Evolutionary conservation across 2,329 filamentous ascomycete species (phyloP).

Genomic region (Anisogramma anomala): DNA sequence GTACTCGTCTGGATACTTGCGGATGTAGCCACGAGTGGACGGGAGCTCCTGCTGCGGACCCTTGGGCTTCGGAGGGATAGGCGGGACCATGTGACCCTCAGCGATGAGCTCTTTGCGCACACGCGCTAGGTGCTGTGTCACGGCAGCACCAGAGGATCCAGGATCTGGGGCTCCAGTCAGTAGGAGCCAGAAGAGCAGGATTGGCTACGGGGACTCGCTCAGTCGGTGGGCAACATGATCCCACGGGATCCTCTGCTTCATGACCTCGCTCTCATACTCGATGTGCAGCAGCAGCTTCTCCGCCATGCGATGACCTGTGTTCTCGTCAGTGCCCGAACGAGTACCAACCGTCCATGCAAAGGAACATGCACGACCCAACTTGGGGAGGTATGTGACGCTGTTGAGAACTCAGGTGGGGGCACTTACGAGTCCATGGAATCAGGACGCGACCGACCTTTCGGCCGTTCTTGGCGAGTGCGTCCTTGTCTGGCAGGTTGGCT

Average conservation of each 20-base stretch:
- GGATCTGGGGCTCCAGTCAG: constrained; percentile 19
- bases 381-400: not conserved
- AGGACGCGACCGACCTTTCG: constrained; percentile 26
- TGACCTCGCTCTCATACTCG: constrained; percentile 27
- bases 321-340: not conserved
- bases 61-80: constrained; percentile 21
- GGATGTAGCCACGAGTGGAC: constrained; percentile 25
- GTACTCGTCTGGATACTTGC: constrained; percentile 17
- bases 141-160: constrained; percentile 28
- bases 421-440: constrained; percentile 34
- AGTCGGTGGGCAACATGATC: constrained; percentile 29
- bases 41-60: constrained; percentile 17
- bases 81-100: constrained; percentile 33
- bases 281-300: constrained; percentile 33
- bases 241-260: constrained; percentile 28
- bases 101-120: constrained; percentile 24
- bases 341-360: not conserved
- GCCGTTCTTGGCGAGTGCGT: constrained; percentile 20
- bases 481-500: constrained; percentile 2
- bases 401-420: not conserved
- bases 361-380: not conserved
- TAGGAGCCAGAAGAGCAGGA: not conserved
- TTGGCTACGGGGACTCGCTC: not conserved
- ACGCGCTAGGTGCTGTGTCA: constrained; percentile 27
- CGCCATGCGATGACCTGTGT: constrained; percentile 32